Percentiles rank a stretch among this genome's conserved stretches.
Conservation (phyloP, 2,329 filamentous ascomycete genomes). For the Cordyceps cicadae region DNA sequence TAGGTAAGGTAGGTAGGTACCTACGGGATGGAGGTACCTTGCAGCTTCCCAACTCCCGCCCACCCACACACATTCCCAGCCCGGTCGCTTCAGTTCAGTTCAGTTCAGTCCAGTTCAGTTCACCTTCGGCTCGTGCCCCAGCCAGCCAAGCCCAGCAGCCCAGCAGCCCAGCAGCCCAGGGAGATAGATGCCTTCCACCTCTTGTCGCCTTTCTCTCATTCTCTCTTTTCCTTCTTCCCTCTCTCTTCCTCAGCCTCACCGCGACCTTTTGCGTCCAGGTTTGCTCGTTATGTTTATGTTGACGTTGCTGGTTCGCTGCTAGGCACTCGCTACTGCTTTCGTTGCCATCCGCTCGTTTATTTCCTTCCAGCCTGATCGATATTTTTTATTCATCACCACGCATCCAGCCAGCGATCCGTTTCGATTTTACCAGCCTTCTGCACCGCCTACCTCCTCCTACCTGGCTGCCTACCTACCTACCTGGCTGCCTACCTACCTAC, state of each 20-base stretch:
- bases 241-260: conserved; percentile 11
- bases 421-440: not conserved
- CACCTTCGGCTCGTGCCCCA: not conserved
- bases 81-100: not conserved
- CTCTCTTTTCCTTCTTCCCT: conserved; percentile 1
- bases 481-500: no score
- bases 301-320: conserved; percentile 3
- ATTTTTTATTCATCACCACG: not conserved
- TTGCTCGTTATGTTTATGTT: conserved; percentile 20
- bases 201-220: not conserved
- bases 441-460: no score
- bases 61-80: not conserved
- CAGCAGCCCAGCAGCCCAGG: not conserved
- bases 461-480: not conserved
- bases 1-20: no score
- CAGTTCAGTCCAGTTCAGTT: not conserved
- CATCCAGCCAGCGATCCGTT: not conserved
- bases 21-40: no score
- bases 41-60: no score
- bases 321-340: not conserved
- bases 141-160: not conserved
- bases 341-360: conserved; percentile 12
- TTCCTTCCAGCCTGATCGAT: not conserved
- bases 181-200: not conserved
- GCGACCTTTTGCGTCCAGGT: conserved; percentile 11